These are phyloP conservation scores for Ophiostoma himal-ulmi DNA, from an alignment of 2,329 filamentous ascomycete species.

Conservation along the genomic window DNA sequence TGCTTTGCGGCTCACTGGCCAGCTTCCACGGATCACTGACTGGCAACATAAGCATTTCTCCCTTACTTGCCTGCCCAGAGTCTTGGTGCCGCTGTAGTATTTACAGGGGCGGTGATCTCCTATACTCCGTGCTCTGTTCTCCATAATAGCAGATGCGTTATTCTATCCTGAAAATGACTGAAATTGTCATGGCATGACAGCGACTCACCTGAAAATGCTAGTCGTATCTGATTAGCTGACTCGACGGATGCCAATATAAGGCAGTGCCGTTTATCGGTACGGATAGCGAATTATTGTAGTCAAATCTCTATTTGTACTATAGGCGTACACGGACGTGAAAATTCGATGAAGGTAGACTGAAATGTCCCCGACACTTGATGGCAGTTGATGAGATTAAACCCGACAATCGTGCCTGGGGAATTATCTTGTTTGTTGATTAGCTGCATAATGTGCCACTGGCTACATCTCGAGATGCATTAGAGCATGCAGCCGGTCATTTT, in stretches of 20 bases:
- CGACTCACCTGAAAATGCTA: too few species aligned
- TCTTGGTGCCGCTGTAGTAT: slow-evolving; percentile 9
- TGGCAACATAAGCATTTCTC: slow-evolving; percentile 2
- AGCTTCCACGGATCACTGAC: background rate
- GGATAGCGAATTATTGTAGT: too few species aligned
- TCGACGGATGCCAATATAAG: too few species aligned
- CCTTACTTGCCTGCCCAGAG: background rate
- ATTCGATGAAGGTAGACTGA: too few species aligned
- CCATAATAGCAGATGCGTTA: background rate
- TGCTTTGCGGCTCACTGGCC: background rate
- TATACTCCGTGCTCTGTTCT: background rate
- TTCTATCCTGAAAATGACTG: too few species aligned
- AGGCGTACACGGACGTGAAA: too few species aligned
- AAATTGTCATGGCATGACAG: too few species aligned
- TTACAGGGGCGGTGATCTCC: slow-evolving; percentile 6
- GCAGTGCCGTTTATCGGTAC: too few species aligned
- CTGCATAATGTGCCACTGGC: background rate
- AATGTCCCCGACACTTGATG: background rate
- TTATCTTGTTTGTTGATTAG: background rate
- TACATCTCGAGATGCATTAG: background rate
- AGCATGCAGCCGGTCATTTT: background rate
- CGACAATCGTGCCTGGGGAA: background rate
- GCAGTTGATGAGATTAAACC: background rate
- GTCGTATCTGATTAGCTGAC: too few species aligned
- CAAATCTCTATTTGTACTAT: too few species aligned